Base-by-base conservation (phyloP, 805 yeast genomes). In the Priceomyces carsonii region DNA sequence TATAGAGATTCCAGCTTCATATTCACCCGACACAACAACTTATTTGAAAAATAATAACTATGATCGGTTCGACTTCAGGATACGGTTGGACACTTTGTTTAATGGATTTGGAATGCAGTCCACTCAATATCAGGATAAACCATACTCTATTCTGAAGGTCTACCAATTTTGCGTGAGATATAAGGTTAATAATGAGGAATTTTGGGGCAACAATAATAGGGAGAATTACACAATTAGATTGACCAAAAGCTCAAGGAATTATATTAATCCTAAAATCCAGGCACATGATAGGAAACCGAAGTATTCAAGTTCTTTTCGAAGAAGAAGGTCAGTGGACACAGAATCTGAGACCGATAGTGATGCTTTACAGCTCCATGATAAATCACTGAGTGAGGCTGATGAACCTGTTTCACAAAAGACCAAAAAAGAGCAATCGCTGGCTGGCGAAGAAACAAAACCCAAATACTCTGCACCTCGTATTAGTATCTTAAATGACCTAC, bases 121-220 rank as follows among this genome's bases (percentile, higher is more conserved):
- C 31, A n/a, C n/a, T n/a, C n/a, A n/a, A n/a, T n/a, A 15, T 29
- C 37, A 3, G 27, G 38, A 37, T 26, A 44, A 24, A 16, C 22
- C 24, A 21, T 14, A 24, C 19, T 12, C 13, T 25, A 20, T 12
- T 23, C 14, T 12, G 14, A 23, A 18, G 39, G 29, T 33, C 35
- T 55, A 57, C 36, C 60, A 66, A 28, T 62, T 85, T 47, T 85
- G 95, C 49, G 71, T 83, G 26, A 70, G 74, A 35, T 85, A 76
- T 54, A 49, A 53, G 30, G 60, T 77, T 13, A 57, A 61, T 27
- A 71, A 71, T 10, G 48, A 52, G 29, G 89, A 80, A 45, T 73
- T 55, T 51, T 87, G 95, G 95, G 96, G 87, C 57, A 87, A 85
- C 62, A 88, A 87, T 59, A 43, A 60, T 24, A 52, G 53, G 33